A percentile compares a stretch with the other conserved stretches of the same genome.
Evolutionary conservation across 129 eudicot species (phyloP).

Genomic region (Calendula officinalis): DNA sequence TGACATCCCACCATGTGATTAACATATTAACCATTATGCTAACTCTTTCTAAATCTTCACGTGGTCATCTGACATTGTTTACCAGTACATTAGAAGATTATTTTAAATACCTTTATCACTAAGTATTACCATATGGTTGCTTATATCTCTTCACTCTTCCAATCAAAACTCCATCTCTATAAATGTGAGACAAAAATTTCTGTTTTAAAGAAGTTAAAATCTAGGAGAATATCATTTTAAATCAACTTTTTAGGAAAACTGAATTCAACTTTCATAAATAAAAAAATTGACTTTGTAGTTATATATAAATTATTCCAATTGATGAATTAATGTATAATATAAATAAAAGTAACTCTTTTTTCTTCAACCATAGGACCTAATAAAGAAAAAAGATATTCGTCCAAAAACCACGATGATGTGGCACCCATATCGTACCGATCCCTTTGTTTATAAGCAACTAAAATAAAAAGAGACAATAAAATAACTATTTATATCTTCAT

Average conservation of each 20-base stretch:
- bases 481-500: slow-evolving; percentile 21
- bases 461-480: slow-evolving; percentile 18
- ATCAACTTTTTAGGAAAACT: slow-evolving; percentile 19
- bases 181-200: not conserved
- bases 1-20: too few species aligned
- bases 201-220: slow-evolving; percentile 11
- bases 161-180: not conserved
- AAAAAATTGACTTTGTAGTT: slow-evolving; percentile 10
- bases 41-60: too few species aligned
- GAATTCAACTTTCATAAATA: slow-evolving; percentile 18
- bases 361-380: slow-evolving; percentile 21
- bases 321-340: not conserved
- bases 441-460: slow-evolving; percentile 37
- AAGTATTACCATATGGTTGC: too few species aligned
- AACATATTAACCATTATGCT: too few species aligned
- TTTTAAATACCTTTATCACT: too few species aligned
- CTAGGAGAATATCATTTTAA: slow-evolving; percentile 9
- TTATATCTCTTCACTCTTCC: too few species aligned
- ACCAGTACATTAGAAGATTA: too few species aligned
- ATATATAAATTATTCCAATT: slow-evolving; percentile 6
- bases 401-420: slow-evolving; percentile 25
- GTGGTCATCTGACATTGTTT: too few species aligned
- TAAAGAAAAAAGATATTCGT: slow-evolving; percentile 25
- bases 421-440: slow-evolving; percentile 19
- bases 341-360: not conserved